These are phyloP conservation scores for Euphorbia celastroides DNA, from an alignment of 441 rosid species.

Conservation along the genomic window DNA sequence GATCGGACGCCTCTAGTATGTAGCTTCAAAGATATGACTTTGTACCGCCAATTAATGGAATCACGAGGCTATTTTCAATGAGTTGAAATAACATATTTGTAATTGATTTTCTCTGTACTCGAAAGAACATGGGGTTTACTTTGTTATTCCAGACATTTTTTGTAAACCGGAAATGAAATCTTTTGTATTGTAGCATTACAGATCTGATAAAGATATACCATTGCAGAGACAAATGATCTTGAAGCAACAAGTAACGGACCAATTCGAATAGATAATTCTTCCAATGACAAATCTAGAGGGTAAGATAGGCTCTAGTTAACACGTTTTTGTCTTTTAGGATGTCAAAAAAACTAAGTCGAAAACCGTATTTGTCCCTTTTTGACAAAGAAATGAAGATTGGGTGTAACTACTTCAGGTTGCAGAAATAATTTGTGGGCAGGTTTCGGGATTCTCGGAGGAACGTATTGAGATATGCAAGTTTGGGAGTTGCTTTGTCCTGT, in stretches of 20 bases:
- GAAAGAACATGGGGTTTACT: constrained; percentile 10
- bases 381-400: constrained; percentile 14
- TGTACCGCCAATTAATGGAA: constrained; percentile 33
- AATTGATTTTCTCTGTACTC: constrained; percentile 25
- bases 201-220: constrained; percentile 30
- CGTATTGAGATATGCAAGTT: constrained; percentile 78
- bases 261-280: constrained; percentile 21
- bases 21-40: constrained; percentile 44
- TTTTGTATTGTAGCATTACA: constrained; percentile 15
- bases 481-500: constrained; percentile 76
- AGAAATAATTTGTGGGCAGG: constrained; percentile 88
- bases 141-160: constrained; percentile 2
- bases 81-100: constrained; percentile 18
- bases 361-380: neutral
- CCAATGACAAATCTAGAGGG: constrained; percentile 35
- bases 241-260: constrained; percentile 36
- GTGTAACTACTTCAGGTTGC: constrained; percentile 36
- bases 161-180: too few relatives aligned
- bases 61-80: constrained; percentile 21
- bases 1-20: constrained; percentile 71
- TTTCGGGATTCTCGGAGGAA: constrained; percentile 91
- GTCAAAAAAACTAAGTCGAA: neutral
- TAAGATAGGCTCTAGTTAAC: constrained; percentile 42
- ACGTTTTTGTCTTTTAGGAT: neutral
- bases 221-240: constrained; percentile 53